These are phyloP conservation scores for Aureobasidium subglaciale DNA, from an alignment of 2,329 filamentous ascomycete genomes.

Conservation along the genomic window DNA sequence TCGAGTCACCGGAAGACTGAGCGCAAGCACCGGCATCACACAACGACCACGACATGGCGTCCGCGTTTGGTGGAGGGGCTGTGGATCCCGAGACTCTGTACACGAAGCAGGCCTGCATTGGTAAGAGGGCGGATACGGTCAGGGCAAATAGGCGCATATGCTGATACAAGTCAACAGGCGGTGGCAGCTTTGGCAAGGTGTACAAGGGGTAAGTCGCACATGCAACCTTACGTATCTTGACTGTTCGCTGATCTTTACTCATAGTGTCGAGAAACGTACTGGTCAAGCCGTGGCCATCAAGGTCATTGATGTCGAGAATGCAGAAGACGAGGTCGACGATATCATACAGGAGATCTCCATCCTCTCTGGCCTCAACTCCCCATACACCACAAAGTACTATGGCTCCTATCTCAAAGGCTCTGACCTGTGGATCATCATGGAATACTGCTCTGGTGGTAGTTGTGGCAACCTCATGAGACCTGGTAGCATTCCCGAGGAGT, in stretches of 20 bases:
- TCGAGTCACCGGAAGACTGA: no score
- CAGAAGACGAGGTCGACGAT: slow-evolving; percentile 98
- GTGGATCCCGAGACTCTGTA: slow-evolving; percentile 82
- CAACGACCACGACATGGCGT: slow-evolving; percentile 7
- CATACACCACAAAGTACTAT: slow-evolving; percentile 96
- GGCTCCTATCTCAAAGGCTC: slow-evolving; percentile 94
- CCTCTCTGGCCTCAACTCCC: slow-evolving; percentile 88
- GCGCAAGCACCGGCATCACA: background rate
- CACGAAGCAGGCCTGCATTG: slow-evolving; percentile 60
- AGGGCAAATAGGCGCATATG: background rate
- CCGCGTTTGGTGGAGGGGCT: slow-evolving; percentile 16
- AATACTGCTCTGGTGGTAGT: slow-evolving; percentile 94
- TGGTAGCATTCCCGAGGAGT: slow-evolving; percentile 83
- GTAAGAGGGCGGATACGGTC: slow-evolving; percentile 15
- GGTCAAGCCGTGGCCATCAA: slow-evolving; percentile 96
- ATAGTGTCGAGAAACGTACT: slow-evolving; percentile 81
- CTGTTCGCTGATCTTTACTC: slow-evolving; percentile 3
- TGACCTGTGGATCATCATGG: slow-evolving; percentile 99
- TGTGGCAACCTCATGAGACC: slow-evolving; percentile 95
- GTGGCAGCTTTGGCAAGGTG: slow-evolving; percentile 96
- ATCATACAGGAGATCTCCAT: slow-evolving; percentile 99
- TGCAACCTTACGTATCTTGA: background rate
- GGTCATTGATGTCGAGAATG: slow-evolving; percentile 96
- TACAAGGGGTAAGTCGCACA: slow-evolving; percentile 73
- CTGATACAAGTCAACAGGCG: slow-evolving; percentile 49